phyloP scores from a whole-genome alignment of 192 early-diverging fungal species.

The Gryganskiella cystojenkinii region DNA sequence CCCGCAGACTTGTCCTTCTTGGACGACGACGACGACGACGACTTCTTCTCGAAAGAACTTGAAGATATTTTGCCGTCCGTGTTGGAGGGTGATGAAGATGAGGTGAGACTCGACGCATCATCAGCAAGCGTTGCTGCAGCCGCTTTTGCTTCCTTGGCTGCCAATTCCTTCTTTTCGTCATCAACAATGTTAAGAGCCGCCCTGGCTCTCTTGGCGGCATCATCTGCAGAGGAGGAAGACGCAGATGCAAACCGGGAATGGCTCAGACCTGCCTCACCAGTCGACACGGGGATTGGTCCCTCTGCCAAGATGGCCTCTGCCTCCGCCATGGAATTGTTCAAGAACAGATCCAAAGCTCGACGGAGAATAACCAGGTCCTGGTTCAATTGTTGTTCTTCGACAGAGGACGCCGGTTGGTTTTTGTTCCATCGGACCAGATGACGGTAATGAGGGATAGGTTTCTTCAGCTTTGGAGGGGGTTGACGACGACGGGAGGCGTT shows the following conservation, averaged over 20 bases:
- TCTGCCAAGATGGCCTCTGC: constrained; percentile 67
- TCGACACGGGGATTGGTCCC: constrained; percentile 24
- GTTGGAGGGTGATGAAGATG: constrained; percentile 25
- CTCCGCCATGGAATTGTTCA: constrained; percentile 79
- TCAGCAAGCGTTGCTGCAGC: constrained; percentile 1
- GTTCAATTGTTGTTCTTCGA: constrained; percentile 59
- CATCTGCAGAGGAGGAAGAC: not conserved
- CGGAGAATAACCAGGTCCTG: constrained; percentile 69
- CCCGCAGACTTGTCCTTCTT: constrained; percentile 52
- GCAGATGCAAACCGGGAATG: not conserved
- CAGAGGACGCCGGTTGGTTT: constrained; percentile 19
- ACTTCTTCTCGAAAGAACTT: constrained; percentile 1
- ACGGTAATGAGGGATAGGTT: constrained; percentile 48
- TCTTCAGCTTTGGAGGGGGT: constrained; percentile 52
- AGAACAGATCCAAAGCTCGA: constrained; percentile 76
- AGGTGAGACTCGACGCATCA: constrained; percentile 9
- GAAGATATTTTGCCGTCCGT: not conserved
- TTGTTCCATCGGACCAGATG: constrained; percentile 52
- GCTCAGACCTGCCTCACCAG: not conserved
- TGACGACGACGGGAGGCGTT: constrained; percentile 49
- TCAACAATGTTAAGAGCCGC: constrained; percentile 2
- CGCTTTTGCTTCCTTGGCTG: too few relatives aligned
- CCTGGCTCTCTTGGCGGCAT: constrained; percentile 11
- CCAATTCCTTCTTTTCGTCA: not conserved
- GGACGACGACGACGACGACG: too few relatives aligned